Base-by-base conservation (phyloP, 495 filamentous ascomycete genomes). In the Friedmanniomyces endolithicus region DNA sequence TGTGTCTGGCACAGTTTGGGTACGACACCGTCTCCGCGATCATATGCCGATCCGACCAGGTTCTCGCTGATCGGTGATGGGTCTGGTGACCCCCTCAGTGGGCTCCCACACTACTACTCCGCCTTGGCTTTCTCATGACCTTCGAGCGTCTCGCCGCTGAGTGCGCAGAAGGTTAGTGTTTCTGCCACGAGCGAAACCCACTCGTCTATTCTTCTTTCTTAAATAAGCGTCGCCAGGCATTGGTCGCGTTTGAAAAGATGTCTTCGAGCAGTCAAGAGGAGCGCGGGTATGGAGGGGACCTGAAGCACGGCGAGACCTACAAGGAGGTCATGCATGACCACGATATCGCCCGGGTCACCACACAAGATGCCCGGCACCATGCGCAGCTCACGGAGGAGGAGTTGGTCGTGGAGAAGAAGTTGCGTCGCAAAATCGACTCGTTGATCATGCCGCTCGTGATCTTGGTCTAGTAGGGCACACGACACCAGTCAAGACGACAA, bases 401-500 rank as follows among this genome's bases (percentile, higher is more conserved):
- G 57, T 64, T 69, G 48, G 60, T 64, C 0, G 50, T 74, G 2
- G 74, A 80, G 63, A 74, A 69, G 57, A 70, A 73, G 54, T 61
- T 80, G 53, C 66, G 68, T 17, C 55, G 58, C 7, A 74, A 71
- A 35, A 78, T 81, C 50, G 78, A 80, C 56, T 45, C 66, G 4
- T 53, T 76, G 50, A 73, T 80, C 45, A 75, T 81, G 72, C 78
- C 78, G 6, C 55, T 77, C 62, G 70, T 79, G 0, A 77, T 80
- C 48, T 49, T 77, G 43, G 52, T 52, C 17, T 33, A 48, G 23
- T 22, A 40, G 9, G 37, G 9, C 23, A 14, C 23, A 11, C n/a
- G 11, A 50, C 12, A 24, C 12, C 4, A 2, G 17, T 23, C 12
- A 14, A 8, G 6, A 23, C 11, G 11, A 47, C 44, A 8, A 47